These are phyloP conservation scores for Bipolaris oryzae DNA, from an alignment of 2,329 filamentous ascomycete species.

Conservation along the genomic window DNA sequence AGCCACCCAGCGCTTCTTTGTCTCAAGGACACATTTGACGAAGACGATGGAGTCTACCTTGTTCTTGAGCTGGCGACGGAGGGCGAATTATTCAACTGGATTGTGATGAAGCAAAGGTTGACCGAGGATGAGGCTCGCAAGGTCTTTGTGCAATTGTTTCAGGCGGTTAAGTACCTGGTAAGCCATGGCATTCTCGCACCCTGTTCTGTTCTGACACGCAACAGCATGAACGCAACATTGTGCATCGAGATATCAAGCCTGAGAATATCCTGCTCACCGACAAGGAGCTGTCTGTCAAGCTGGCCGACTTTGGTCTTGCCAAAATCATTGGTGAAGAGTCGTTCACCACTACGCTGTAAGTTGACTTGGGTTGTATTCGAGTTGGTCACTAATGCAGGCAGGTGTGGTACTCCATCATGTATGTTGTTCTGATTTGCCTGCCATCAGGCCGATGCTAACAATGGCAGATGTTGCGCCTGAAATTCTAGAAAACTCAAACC, in stretches of 20 bases:
- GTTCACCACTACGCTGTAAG: conserved; percentile 88
- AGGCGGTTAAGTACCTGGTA: conserved; percentile 94
- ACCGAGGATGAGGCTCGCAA: conserved; percentile 83
- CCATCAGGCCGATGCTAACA: conserved; percentile 24
- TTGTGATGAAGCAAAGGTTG: conserved; percentile 88
- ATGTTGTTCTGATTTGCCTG: conserved; percentile 16
- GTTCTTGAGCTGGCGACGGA: conserved; percentile 89
- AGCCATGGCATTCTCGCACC: conserved; percentile 38
- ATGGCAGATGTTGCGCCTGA: conserved; percentile 83
- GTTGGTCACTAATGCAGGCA: conserved; percentile 38
- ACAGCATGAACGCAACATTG: conserved; percentile 95
- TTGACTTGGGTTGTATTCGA: conserved; percentile 11
- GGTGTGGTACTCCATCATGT: conserved; percentile 90
- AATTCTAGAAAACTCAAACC: conserved; percentile 80
- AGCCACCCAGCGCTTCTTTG: conserved; percentile 92
- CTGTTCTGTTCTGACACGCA: conserved; percentile 32
- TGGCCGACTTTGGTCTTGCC: conserved; percentile 94
- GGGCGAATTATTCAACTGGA: conserved; percentile 95
- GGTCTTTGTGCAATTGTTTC: conserved; percentile 88
- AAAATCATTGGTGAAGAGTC: conserved; percentile 99
- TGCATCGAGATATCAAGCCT: conserved; percentile 96
- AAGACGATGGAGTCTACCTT: conserved; percentile 86
- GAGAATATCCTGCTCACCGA: conserved; percentile 93
- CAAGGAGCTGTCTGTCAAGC: conserved; percentile 82
- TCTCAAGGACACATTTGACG: conserved; percentile 93